Conservation (phyloP, 2,329 filamentous ascomycete species). For the Penicillium sp. region DNA sequence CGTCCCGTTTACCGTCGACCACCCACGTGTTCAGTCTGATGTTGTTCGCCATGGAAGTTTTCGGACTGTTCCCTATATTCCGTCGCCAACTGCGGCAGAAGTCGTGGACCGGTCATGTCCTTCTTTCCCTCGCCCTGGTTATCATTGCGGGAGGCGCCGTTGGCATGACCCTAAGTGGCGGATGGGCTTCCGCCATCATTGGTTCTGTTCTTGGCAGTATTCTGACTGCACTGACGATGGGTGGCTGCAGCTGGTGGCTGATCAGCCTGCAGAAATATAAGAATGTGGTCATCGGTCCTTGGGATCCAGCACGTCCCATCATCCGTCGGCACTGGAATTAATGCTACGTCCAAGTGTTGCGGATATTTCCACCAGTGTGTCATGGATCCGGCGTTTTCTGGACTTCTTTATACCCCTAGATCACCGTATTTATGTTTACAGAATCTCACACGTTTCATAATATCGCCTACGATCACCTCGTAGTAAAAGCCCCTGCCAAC, state of each 20-base stretch:
- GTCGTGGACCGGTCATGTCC: constrained; percentile 76
- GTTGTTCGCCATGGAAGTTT: constrained; percentile 95
- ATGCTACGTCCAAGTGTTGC: not conserved
- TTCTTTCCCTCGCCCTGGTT: constrained; percentile 73
- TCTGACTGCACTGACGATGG: constrained; percentile 75
- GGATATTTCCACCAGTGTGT: constrained; percentile 4
- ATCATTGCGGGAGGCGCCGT: constrained; percentile 77
- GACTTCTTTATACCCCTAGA: constrained; percentile 23
- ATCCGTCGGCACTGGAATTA: constrained; percentile 45
- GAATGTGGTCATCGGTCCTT: constrained; percentile 96
- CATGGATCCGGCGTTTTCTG: constrained; percentile 14
- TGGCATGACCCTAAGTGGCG: constrained; percentile 59
- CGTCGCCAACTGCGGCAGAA: constrained; percentile 80
- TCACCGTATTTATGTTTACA: constrained; percentile 1
- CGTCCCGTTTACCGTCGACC: constrained; percentile 81
- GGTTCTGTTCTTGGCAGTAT: constrained; percentile 76
- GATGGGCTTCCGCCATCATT: constrained; percentile 57
- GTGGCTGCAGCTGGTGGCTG: constrained; percentile 95
- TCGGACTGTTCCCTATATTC: constrained; percentile 96
- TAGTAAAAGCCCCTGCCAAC: not conserved
- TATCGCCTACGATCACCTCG: not conserved
- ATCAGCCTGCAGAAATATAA: constrained; percentile 98
- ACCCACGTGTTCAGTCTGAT: constrained; percentile 94
- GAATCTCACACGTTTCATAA: not conserved
- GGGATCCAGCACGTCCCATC: constrained; percentile 86